Evolutionary conservation across 768 basidiomycete genomes (phyloP).

Genomic region (Fibroporia radiculosa): DNA sequence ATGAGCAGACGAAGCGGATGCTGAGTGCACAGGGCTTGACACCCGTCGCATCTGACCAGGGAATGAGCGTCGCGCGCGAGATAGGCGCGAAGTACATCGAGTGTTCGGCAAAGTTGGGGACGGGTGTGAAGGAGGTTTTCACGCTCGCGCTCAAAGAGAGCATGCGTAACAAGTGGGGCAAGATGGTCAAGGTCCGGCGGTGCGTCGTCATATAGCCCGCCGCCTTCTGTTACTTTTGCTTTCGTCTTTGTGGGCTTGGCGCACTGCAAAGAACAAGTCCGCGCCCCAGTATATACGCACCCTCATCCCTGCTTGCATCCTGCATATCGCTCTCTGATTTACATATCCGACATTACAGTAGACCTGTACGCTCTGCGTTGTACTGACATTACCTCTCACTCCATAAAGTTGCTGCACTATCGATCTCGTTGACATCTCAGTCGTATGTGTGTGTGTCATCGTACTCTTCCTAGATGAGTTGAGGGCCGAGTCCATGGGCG

Average conservation of each 20-base stretch:
- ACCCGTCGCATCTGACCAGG: conserved; percentile 80
- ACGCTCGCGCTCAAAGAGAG: conserved; percentile 83
- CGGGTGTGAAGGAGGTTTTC: conserved; percentile 89
- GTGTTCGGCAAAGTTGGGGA: conserved; percentile 90
- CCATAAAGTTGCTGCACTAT: too few species aligned
- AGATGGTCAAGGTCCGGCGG: conserved; percentile 58
- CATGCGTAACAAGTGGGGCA: conserved; percentile 72
- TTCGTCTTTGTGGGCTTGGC: neutral
- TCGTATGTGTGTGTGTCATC: too few species aligned
- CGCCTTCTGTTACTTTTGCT: neutral
- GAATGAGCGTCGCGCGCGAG: conserved; percentile 77
- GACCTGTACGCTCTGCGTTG: conserved; percentile 16
- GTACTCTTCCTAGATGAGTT: too few species aligned
- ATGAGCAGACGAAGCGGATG: conserved; percentile 82
- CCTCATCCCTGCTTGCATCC: conserved; percentile 1
- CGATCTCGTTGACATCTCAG: too few species aligned
- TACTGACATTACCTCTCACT: conserved; percentile 16
- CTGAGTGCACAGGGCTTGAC: conserved; percentile 81
- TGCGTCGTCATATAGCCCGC: conserved; percentile 53
- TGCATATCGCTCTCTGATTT: conserved; percentile 16
- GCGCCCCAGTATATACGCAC: neutral
- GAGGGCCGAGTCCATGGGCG: too few species aligned
- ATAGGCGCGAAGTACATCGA: conserved; percentile 93
- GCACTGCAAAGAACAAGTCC: neutral
- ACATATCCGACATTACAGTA: conserved; percentile 15